phyloP scores from a whole-genome alignment of 1,284 basidiomycete species.

The Clitocybe nebularis region DNA sequence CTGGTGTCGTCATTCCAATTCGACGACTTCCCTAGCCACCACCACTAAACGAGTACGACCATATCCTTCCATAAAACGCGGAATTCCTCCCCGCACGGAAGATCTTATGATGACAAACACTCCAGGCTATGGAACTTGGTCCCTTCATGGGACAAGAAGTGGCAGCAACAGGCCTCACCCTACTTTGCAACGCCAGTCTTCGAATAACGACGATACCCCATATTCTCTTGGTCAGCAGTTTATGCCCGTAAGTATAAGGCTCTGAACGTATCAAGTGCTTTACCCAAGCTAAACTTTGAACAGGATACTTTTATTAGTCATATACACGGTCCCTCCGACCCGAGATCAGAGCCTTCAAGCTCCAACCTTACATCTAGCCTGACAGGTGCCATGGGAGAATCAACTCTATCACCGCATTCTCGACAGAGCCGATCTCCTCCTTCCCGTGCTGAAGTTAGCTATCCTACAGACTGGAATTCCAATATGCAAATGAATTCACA shows the following conservation, averaged over 20 bases:
- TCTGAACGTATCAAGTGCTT: background rate
- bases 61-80: constrained; percentile 27
- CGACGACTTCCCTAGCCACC: constrained; percentile 25
- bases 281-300: background rate
- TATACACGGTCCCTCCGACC: constrained; percentile 15
- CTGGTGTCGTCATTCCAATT: constrained; percentile 25
- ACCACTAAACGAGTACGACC: constrained; percentile 32
- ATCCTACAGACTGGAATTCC: constrained; percentile 18
- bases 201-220: constrained; percentile 31
- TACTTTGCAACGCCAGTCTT: constrained; percentile 28
- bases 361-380: constrained; percentile 52
- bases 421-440: constrained; percentile 16
- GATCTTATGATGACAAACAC: constrained; percentile 27
- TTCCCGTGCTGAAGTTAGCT: constrained; percentile 8
- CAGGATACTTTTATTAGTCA: constrained; percentile 20
- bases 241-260: constrained; percentile 24
- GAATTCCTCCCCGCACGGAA: constrained; percentile 23
- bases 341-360: constrained; percentile 31
- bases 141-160: constrained; percentile 19
- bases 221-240: constrained; percentile 23
- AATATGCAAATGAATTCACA: constrained; percentile 19
- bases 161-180: constrained; percentile 21
- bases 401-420: constrained; percentile 6
- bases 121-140: constrained; percentile 27
- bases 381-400: constrained; percentile 58